Evolutionary conservation across 768 basidiomycete genomes (phyloP).

Genomic region (Xerocomus potaroensis): DNA sequence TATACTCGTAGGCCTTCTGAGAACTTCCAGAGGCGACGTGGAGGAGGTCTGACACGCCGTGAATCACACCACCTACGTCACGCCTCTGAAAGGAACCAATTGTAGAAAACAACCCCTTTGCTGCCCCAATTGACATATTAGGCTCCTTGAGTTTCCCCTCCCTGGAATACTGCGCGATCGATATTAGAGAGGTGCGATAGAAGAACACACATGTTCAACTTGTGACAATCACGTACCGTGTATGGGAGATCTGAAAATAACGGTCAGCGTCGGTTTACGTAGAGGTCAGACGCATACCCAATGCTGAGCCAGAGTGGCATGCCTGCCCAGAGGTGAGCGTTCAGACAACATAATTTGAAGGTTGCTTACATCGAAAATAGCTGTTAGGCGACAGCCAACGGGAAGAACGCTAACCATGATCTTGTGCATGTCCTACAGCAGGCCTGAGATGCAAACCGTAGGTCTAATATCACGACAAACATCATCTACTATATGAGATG

Average conservation of each 20-base stretch:
- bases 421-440: conserved; percentile 58
- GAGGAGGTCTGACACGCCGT: conserved; percentile 67
- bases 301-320: conserved; percentile 86
- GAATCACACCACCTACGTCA: conserved; percentile 76
- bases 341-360: background rate
- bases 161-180: conserved; percentile 68
- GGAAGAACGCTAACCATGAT: conserved; percentile 82
- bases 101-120: conserved; percentile 78
- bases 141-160: conserved; percentile 96
- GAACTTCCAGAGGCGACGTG: conserved; percentile 67
- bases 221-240: conserved; percentile 39
- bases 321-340: conserved; percentile 41
- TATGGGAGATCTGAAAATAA: conserved; percentile 56
- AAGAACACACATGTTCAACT: background rate
- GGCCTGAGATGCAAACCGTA: conserved; percentile 2
- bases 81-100: conserved; percentile 71
- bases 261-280: background rate
- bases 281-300: conserved; percentile 45
- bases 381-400: conserved; percentile 82
- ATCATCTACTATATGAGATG: conserved; percentile 86
- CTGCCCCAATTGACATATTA: conserved; percentile 82
- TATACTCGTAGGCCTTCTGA: conserved; percentile 57
- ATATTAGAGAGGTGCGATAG: background rate
- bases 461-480: conserved; percentile 40
- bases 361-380: conserved; percentile 66